A percentile compares a stretch with the other conserved stretches of the same genome.
These are phyloP conservation scores for Flaveria trinervia DNA, from an alignment of 129 eudicot species.

Conservation along the genomic window DNA sequence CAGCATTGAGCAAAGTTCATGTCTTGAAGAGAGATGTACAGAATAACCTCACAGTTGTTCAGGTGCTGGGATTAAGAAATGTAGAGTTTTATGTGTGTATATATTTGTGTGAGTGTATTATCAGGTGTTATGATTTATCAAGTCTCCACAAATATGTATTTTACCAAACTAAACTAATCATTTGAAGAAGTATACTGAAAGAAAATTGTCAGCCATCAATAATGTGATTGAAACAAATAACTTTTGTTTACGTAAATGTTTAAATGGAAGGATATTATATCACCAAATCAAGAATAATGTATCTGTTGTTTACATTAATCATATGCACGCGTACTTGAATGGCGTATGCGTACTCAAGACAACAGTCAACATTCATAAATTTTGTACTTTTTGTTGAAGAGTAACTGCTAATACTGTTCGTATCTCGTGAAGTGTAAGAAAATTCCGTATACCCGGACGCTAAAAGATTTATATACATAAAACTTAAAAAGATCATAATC, in stretches of 20 bases:
- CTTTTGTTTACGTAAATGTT: background rate
- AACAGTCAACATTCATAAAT: background rate
- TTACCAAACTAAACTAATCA: background rate
- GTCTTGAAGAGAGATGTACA: conserved; percentile 75
- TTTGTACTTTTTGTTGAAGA: background rate
- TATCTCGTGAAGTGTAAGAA: background rate
- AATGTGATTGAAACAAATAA: background rate
- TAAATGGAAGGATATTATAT: background rate
- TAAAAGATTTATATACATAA: background rate
- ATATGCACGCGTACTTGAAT: background rate
- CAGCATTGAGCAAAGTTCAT: conserved; percentile 80
- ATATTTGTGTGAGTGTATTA: background rate
- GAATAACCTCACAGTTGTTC: conserved; percentile 62
- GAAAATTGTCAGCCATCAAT: background rate
- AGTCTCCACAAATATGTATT: conserved; percentile 1
- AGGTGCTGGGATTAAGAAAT: conserved; percentile 45
- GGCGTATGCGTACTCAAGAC: background rate
- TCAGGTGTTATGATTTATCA: background rate
- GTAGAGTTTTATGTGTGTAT: conserved; percentile 6
- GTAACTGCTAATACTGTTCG: background rate
- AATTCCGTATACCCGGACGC: background rate
- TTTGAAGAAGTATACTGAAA: background rate
- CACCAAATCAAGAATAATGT: background rate
- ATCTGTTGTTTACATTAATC: background rate
- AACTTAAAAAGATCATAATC: background rate